phyloP scores from a whole-genome alignment of 2,329 filamentous ascomycete genomes.

The Fusarium marasasianum region DNA sequence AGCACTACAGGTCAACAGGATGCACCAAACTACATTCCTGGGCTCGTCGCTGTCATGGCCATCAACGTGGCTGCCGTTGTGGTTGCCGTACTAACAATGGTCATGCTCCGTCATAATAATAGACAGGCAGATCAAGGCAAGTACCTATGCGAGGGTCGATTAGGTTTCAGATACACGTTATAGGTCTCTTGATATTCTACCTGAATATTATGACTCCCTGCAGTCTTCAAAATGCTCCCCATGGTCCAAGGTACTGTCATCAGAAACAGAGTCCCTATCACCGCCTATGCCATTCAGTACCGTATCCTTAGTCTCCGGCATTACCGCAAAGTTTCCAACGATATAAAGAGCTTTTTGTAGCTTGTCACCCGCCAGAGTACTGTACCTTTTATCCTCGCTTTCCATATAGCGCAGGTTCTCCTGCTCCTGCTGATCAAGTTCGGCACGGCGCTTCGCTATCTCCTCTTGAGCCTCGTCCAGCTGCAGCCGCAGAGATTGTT shows the following conservation, averaged over 20 bases:
- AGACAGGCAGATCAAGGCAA: neutral
- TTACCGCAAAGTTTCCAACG: accelerated
- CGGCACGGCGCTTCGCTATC: neutral
- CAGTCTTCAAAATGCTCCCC: neutral
- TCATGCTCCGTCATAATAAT: constrained; percentile 6
- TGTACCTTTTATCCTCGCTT: neutral
- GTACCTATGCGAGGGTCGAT: neutral
- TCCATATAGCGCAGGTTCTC: neutral
- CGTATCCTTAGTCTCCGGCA: accelerated
- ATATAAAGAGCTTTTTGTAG: accelerated
- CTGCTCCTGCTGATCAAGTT: neutral
- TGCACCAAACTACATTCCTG: constrained; percentile 21
- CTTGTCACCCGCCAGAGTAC: accelerated
- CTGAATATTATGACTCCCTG: neutral
- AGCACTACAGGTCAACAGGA: neutral
- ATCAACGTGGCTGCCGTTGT: constrained; percentile 20
- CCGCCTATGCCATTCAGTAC: accelerated
- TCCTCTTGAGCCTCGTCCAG: neutral
- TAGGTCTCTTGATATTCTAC: accelerated
- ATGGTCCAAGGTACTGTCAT: accelerated
- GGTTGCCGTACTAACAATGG: constrained; percentile 7
- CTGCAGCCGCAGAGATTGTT: neutral
- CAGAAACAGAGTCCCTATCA: accelerated
- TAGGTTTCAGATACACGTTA: constrained; percentile 19
- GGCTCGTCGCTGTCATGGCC: constrained; percentile 19